phyloP scores from a whole-genome alignment of 495 filamentous ascomycete species.

The Gamarada debralockiae region DNA sequence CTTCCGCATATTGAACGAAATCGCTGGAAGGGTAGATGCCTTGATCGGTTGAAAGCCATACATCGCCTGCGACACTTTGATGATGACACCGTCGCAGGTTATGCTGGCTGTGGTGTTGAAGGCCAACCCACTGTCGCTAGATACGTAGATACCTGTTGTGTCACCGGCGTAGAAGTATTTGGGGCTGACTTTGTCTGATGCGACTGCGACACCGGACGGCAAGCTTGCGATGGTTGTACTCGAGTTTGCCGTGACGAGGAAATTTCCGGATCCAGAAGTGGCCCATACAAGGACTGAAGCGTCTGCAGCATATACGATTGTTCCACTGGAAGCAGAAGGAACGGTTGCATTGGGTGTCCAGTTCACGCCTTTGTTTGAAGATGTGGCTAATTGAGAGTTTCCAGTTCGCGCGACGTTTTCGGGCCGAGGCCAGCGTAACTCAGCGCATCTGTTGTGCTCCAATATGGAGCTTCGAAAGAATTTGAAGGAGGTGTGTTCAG shows the following conservation, averaged over 20 bases:
- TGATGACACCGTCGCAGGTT: constrained; percentile 42
- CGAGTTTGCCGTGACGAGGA: constrained; percentile 36
- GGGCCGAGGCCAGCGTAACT: constrained; percentile 54
- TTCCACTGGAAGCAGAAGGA: constrained; percentile 1
- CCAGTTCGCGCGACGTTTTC: constrained; percentile 50
- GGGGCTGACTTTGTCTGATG: constrained; percentile 47
- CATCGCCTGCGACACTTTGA: constrained; percentile 44
- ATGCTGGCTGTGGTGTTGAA: constrained; percentile 36
- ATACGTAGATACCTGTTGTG: constrained; percentile 14
- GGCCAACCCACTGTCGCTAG: constrained; percentile 33
- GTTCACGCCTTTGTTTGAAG: constrained; percentile 27
- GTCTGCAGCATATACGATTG: constrained; percentile 37
- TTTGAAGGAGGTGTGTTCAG: background rate
- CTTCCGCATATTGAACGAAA: constrained; percentile 18
- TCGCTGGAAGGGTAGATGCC: constrained; percentile 49
- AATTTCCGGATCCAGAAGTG: constrained; percentile 32
- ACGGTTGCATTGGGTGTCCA: constrained; percentile 23
- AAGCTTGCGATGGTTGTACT: constrained; percentile 42
- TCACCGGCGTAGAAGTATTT: constrained; percentile 42
- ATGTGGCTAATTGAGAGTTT: background rate
- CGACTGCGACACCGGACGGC: constrained; percentile 41
- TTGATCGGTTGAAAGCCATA: constrained; percentile 49
- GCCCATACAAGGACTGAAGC: constrained; percentile 39
- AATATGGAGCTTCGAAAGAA: constrained; percentile 33
- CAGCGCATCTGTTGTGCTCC: constrained; percentile 40